A percentile compares a stretch with the other conserved stretches of the same genome.
phyloP scores from a whole-genome alignment of 495 filamentous ascomycete species.

The Articulospora tetracladia region DNA sequence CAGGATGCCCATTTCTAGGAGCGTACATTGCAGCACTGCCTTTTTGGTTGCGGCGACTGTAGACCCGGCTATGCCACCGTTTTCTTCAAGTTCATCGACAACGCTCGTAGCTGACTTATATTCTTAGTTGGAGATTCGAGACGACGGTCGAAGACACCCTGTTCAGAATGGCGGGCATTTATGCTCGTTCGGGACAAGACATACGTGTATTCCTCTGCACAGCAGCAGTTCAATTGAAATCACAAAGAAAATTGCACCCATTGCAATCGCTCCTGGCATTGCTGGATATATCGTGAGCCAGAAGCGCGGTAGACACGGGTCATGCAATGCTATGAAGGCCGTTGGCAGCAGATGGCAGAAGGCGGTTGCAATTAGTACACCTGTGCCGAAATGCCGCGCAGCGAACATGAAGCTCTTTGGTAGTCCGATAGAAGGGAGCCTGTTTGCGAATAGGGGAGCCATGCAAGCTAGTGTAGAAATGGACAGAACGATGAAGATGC shows the following conservation, averaged over 20 bases:
- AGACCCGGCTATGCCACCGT: background rate
- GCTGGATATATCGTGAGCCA: constrained; percentile 53
- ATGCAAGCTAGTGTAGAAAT: background rate
- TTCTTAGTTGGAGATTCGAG: no score
- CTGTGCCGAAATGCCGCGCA: constrained; percentile 41
- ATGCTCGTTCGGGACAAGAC: no score
- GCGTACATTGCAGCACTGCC: constrained; percentile 24
- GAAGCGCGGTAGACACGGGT: constrained; percentile 55
- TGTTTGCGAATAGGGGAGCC: background rate
- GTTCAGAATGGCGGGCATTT: no score
- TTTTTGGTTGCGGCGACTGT: background rate
- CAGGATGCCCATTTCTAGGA: constrained; percentile 52
- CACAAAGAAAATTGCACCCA: constrained; percentile 45
- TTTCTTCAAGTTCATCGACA: background rate
- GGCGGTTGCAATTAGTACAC: constrained; percentile 43
- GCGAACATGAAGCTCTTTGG: background rate
- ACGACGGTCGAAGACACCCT: no score
- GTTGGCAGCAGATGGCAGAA: constrained; percentile 55
- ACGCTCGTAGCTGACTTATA: no score
- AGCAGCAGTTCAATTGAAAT: constrained; percentile 43
- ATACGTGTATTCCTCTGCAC: background rate
- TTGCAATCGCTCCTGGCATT: constrained; percentile 56
- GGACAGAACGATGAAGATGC: background rate
- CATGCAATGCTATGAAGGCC: constrained; percentile 50
- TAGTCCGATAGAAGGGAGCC: background rate